Conservation (phyloP, 441 rosid species). For the Pelargonium cotyledonis region DNA sequence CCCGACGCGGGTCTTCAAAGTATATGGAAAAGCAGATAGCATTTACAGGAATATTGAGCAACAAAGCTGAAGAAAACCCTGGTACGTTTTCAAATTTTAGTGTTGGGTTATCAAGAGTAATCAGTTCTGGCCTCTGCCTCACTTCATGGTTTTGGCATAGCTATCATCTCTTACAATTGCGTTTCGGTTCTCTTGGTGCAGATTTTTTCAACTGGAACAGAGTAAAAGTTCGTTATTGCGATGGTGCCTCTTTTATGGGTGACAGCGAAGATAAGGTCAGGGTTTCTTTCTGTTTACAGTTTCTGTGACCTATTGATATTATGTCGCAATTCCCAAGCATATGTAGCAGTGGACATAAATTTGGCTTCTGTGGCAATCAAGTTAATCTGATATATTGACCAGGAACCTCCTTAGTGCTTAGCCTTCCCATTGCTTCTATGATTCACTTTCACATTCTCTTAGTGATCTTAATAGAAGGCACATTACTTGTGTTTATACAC, state of each 20-base stretch:
- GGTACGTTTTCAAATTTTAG: slow-evolving; percentile 27
- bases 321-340: too few relatives aligned
- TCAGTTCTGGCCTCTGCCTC: neutral
- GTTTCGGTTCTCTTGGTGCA: slow-evolving; percentile 24
- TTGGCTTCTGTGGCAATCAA: too few relatives aligned
- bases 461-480: neutral
- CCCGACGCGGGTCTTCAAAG: slow-evolving; percentile 70
- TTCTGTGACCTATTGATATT: neutral
- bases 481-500: neutral
- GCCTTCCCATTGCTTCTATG: too few relatives aligned
- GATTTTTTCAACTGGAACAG: slow-evolving; percentile 21
- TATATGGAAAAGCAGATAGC: slow-evolving; percentile 78
- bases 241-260: slow-evolving; percentile 5
- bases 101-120: neutral
- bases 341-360: too few relatives aligned
- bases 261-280: slow-evolving; percentile 1
- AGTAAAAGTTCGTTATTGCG: slow-evolving; percentile 3
- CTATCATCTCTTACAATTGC: neutral
- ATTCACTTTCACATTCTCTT: neutral
- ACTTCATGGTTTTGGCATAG: neutral
- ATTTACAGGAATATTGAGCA: slow-evolving; percentile 78
- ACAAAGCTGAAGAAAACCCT: slow-evolving; percentile 65
- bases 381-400: too few relatives aligned
- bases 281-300: neutral
- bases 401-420: too few relatives aligned